A percentile compares a stretch with the other conserved stretches of the same genome.
Evolutionary conservation across 768 basidiomycete genomes (phyloP).

Genomic region (Panellus pusillus): DNA sequence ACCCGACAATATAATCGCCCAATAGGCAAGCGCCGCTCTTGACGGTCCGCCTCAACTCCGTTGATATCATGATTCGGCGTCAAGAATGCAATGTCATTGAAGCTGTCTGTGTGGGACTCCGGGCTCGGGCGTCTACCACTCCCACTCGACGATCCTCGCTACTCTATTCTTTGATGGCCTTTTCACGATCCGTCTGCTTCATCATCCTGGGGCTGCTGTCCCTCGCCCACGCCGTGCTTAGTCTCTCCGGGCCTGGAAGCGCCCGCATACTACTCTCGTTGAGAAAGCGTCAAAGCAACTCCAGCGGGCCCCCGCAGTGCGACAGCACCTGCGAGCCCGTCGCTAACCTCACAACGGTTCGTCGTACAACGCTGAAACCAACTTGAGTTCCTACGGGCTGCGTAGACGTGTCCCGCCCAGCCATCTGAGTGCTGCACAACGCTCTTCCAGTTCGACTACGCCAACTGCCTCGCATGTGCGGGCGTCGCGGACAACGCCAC

Average conservation of each 20-base stretch:
- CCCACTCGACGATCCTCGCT: neutral
- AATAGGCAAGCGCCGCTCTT: too few relatives aligned
- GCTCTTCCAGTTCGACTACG: constrained; percentile 39
- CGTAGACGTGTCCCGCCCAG: constrained; percentile 27
- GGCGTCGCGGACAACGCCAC: constrained; percentile 28
- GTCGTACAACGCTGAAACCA: neutral
- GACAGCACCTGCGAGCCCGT: constrained; percentile 31
- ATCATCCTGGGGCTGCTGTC: neutral
- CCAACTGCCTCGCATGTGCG: constrained; percentile 43
- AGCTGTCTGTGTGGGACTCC: too few relatives aligned
- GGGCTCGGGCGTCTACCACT: neutral
- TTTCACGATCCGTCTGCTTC: neutral
- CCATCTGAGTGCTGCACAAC: constrained; percentile 38
- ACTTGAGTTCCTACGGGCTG: neutral
- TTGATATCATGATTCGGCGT: too few relatives aligned
- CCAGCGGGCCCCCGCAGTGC: constrained; percentile 33
- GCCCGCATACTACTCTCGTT: neutral
- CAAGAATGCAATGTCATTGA: too few relatives aligned
- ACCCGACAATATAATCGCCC: too few relatives aligned
- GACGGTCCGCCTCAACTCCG: too few relatives aligned
- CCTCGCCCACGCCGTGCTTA: neutral
- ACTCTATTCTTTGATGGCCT: neutral
- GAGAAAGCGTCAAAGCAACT: constrained; percentile 23
- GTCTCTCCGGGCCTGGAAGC: neutral
- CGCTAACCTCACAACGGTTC: constrained; percentile 16